phyloP scores from a whole-genome alignment of 495 filamentous ascomycete species.

The Lophium mytilinum region DNA sequence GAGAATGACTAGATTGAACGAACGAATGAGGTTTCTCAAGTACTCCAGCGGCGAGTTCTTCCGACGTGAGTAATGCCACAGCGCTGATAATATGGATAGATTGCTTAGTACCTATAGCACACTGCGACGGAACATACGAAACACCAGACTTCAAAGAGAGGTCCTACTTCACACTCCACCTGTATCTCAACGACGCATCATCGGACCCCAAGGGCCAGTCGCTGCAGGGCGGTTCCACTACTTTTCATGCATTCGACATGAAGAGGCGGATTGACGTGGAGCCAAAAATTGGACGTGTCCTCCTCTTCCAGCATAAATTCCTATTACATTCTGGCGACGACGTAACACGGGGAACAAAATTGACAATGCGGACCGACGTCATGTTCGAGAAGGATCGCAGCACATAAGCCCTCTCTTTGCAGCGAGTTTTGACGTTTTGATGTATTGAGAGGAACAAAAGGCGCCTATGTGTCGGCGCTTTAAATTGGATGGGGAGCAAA shows the following conservation, averaged over 20 bases:
- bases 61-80: conserved; percentile 40
- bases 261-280: conserved; percentile 51
- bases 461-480: too few relatives aligned
- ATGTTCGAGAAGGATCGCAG: conserved; percentile 46
- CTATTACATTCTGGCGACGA: conserved; percentile 69
- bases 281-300: conserved; percentile 60
- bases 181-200: conserved; percentile 68
- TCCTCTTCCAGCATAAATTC: conserved; percentile 68
- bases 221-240: conserved; percentile 55
- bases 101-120: conserved; percentile 40
- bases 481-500: too few relatives aligned
- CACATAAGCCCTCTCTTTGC: too few relatives aligned
- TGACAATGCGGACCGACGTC: conserved; percentile 69
- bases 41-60: conserved; percentile 75
- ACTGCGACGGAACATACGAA: conserved; percentile 63
- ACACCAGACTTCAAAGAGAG: conserved; percentile 49
- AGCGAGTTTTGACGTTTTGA: too few relatives aligned
- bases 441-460: too few relatives aligned
- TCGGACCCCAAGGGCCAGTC: conserved; percentile 34
- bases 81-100: neutral
- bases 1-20: conserved; percentile 57
- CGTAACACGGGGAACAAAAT: conserved; percentile 63
- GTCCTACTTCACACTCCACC: conserved; percentile 69
- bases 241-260: conserved; percentile 47
- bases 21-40: conserved; percentile 71